These are phyloP conservation scores for Aciculoconidium aculeatum DNA, from an alignment of 805 yeast species.

Conservation along the genomic window DNA sequence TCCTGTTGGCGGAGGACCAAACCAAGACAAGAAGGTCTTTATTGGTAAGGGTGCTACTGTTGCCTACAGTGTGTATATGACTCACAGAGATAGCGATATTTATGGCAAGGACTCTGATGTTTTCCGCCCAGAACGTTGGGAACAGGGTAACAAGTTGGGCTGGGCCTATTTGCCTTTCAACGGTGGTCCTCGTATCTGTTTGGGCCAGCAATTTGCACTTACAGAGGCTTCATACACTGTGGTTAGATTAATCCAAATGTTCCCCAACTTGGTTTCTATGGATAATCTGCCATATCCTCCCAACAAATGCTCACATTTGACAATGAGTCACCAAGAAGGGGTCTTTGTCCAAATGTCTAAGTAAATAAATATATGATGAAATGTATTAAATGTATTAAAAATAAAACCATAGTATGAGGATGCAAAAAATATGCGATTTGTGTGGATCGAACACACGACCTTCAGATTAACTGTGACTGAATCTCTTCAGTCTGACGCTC, in stretches of 20 bases:
- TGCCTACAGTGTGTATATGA: conserved; percentile 25
- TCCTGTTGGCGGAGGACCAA: conserved; percentile 22
- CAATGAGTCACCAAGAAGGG: conserved; percentile 20
- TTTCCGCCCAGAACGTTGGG: conserved; percentile 24
- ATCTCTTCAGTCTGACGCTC: conserved; percentile 33
- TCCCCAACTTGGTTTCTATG: conserved; percentile 14
- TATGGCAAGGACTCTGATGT: conserved; percentile 19
- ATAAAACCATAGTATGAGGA: too few species aligned
- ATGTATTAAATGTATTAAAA: too few species aligned
- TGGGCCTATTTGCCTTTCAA: conserved; percentile 24
- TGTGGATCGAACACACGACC: conserved; percentile 91
- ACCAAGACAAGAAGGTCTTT: conserved; percentile 12
- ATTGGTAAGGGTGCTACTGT: conserved; percentile 20
- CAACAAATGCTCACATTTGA: conserved; percentile 21
- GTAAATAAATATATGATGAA: too few species aligned
- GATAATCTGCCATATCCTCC: conserved; percentile 24
- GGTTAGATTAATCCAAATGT: conserved; percentile 19
- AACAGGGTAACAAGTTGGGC: conserved; percentile 13
- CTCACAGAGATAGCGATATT: conserved; percentile 33
- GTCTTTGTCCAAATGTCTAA: conserved; percentile 11
- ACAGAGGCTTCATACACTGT: conserved; percentile 22
- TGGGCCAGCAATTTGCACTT: conserved; percentile 26
- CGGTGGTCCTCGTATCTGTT: conserved; percentile 22
- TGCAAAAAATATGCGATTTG: conserved; percentile 51
- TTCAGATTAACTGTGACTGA: conserved; percentile 44